Evolutionary conservation across 768 basidiomycete genomes (phyloP).

Genomic region (Naematelia aurantialba): DNA sequence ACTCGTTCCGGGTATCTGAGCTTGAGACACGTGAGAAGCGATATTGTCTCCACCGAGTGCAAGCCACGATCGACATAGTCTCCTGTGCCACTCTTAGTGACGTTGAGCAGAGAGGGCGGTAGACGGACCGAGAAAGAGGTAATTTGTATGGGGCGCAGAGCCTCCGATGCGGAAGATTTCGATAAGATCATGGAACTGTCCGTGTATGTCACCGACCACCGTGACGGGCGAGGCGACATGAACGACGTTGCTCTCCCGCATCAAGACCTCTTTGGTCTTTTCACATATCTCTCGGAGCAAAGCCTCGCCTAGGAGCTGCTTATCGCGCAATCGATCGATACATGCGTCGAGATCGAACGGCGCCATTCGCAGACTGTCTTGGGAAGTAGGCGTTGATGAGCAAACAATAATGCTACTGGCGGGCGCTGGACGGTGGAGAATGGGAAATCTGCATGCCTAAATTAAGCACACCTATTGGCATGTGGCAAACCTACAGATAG

Average conservation of each 20-base stretch:
- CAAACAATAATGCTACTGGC: neutral
- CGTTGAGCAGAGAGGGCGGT: neutral
- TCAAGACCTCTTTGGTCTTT: slow-evolving; percentile 97
- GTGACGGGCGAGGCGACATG: slow-evolving; percentile 96
- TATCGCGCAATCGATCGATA: slow-evolving; percentile 80
- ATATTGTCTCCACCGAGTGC: slow-evolving; percentile 98
- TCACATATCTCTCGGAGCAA: slow-evolving; percentile 97
- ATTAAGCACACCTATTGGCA: no score
- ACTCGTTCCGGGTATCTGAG: slow-evolving; percentile 94
- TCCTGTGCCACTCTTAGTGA: slow-evolving; percentile 56
- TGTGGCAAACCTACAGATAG: no score
- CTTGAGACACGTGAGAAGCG: slow-evolving; percentile 91
- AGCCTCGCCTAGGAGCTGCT: slow-evolving; percentile 91
- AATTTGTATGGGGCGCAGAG: slow-evolving; percentile 93
- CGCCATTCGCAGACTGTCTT: slow-evolving; percentile 29
- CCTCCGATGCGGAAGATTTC: slow-evolving; percentile 99
- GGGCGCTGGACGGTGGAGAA: neutral
- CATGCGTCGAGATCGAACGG: slow-evolving; percentile 93
- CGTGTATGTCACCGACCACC: slow-evolving; percentile 98
- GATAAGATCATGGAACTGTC: slow-evolving; percentile 98
- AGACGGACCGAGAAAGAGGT: slow-evolving; percentile 86
- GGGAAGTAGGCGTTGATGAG: neutral
- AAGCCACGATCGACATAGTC: slow-evolving; percentile 98
- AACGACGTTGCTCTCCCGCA: slow-evolving; percentile 98
- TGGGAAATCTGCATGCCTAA: no score